Conservation (phyloP, 1,284 basidiomycete species). For the Pisolithus thermaeus region DNA sequence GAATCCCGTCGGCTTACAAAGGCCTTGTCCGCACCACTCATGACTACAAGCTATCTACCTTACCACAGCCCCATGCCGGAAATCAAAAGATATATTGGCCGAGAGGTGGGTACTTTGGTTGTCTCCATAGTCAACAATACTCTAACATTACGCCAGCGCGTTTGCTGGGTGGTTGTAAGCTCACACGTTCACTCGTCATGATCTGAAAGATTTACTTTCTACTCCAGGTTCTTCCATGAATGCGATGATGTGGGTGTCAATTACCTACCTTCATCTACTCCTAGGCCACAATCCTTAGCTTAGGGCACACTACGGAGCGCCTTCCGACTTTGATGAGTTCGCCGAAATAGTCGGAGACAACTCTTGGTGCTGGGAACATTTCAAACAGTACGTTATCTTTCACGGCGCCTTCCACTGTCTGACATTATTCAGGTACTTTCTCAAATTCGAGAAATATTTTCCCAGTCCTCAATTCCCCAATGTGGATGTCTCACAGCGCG, state of each 20-base stretch:
- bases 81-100: conserved; percentile 52
- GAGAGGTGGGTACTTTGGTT: conserved; percentile 38
- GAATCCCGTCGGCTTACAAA: conserved; percentile 37
- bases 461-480: conserved; percentile 41
- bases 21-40: conserved; percentile 37
- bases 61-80: conserved; percentile 45
- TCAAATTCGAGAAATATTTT: conserved; percentile 52
- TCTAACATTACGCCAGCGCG: conserved; percentile 38
- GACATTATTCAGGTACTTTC: conserved; percentile 44
- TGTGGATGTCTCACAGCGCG: conserved; percentile 41
- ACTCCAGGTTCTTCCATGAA: conserved; percentile 56
- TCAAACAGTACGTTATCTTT: conserved; percentile 35
- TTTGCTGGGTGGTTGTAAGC: conserved; percentile 65
- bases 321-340: conserved; percentile 68
- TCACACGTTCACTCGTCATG: background rate
- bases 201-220: background rate
- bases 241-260: conserved; percentile 48
- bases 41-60: conserved; percentile 50
- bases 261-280: background rate
- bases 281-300: conserved; percentile 1
- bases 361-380: conserved; percentile 56
- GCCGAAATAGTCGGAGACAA: conserved; percentile 48
- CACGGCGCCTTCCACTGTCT: conserved; percentile 1
- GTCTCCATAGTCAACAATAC: background rate
- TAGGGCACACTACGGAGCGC: conserved; percentile 66